Base-by-base conservation (phyloP, 768 basidiomycete genomes). In the Leccinum rimulosum region DNA sequence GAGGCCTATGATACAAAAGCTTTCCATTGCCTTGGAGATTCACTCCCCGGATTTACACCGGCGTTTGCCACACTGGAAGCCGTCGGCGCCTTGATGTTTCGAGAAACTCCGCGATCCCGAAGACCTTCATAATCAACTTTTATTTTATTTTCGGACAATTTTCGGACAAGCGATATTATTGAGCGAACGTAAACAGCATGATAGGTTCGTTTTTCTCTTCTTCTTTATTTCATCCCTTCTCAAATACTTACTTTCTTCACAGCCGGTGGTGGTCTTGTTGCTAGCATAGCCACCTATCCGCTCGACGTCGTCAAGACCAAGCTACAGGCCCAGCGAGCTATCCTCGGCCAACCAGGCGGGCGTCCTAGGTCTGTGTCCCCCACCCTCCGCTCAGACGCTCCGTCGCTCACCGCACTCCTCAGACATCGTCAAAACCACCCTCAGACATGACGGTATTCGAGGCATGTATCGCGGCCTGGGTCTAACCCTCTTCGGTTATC, bases 251-350 rank as follows among this genome's bases (percentile, higher is more conserved):
- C 4, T 4, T 43, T 27, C 14, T 7, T 28, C 52, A 14, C 66
- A 92, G 93, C 97, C 70, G 94, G 94, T 31, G 94, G 96, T 55
- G 97, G 97, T 59, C 80, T 99, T 61, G 88, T 94, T 64, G 90
- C 93, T 54, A 91, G 89, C 74, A 80, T 98, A 61, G 91, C 93
- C 57, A 98, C 96, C 7, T 99, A 97, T 74, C 97, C 97, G 11
- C 81, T 99, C 52, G 97, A 99, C 74, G 96, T 99, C 57, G 82
- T 99, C 75, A 99, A 98, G 81, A 99, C 97, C 4, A 92, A 93
- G 64, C 75, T 99, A 52, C 97, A 99, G 76, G 97, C 97, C n/a
- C 95, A 97, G 73, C 82, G 86, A 51, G 80, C 81, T 17, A 74
- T 87, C 27, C 81, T 79, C 35, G 89, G 90, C 27, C 84, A 90